Conservation (phyloP, 805 yeast species). For the Kodamaea hsintzibuensis region DNA sequence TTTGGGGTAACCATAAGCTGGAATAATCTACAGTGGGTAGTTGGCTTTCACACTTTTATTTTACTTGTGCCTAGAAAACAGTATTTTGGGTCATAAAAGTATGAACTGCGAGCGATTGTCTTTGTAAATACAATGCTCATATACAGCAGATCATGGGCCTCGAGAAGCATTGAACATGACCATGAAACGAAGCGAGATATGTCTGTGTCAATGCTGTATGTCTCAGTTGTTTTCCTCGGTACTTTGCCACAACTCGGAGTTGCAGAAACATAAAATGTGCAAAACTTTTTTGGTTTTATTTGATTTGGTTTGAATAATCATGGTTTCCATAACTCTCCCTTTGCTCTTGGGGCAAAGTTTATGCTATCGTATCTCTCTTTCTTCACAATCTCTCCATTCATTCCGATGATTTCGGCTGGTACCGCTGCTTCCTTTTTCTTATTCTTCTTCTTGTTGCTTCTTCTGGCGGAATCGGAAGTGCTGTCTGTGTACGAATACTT, state of each 20-base stretch:
- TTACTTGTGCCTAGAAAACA: neutral
- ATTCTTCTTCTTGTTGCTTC: slow-evolving; percentile 3
- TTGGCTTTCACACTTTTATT: neutral
- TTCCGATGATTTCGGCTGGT: slow-evolving; percentile 11
- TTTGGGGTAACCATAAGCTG: no score
- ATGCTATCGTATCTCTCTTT: slow-evolving; percentile 48
- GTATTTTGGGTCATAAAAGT: neutral
- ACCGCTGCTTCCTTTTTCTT: slow-evolving; percentile 13
- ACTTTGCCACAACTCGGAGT: neutral
- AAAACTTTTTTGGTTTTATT: neutral
- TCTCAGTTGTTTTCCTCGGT: neutral
- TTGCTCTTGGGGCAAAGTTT: slow-evolving; percentile 61
- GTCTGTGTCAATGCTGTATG: neutral
- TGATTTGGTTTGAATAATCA: slow-evolving; percentile 11
- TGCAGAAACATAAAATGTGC: neutral
- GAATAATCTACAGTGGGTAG: neutral
- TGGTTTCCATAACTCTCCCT: slow-evolving; percentile 62
- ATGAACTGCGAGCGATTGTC: neutral
- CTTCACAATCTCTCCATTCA: slow-evolving; percentile 32
- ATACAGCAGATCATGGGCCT: neutral
- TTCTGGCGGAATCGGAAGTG: neutral
- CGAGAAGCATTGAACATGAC: neutral
- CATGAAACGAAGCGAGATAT: neutral
- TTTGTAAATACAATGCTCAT: neutral
- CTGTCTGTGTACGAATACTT: slow-evolving; percentile 18